phyloP scores from a whole-genome alignment of 768 basidiomycete genomes.

The Leccinum ochraceum region DNA sequence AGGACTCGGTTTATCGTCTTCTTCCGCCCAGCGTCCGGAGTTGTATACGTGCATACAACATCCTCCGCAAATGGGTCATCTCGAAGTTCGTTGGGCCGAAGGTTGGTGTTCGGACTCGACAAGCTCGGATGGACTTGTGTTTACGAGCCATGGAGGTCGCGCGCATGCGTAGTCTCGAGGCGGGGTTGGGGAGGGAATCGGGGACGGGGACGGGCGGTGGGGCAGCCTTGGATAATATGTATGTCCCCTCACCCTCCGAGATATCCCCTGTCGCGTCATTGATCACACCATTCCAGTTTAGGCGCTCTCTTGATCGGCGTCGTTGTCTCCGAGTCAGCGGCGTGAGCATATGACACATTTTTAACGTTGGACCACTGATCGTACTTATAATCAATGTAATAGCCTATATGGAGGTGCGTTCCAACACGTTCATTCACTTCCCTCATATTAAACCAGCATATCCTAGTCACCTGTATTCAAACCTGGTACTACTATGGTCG shows the following conservation, averaged over 20 bases:
- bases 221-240: constrained; percentile 43
- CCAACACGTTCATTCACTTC: not conserved
- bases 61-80: too few relatives aligned
- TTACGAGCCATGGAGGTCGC: too few relatives aligned
- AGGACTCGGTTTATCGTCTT: too few relatives aligned
- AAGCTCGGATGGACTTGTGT: too few relatives aligned
- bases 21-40: too few relatives aligned
- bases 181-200: too few relatives aligned
- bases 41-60: too few relatives aligned
- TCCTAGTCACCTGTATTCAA: constrained; percentile 56
- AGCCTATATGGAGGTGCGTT: constrained; percentile 55
- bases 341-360: constrained; percentile 38
- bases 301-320: constrained; percentile 58
- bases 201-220: too few relatives aligned
- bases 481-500: constrained; percentile 55
- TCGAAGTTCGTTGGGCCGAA: too few relatives aligned
- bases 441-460: constrained; percentile 5
- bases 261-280: not conserved
- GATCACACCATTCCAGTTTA: constrained; percentile 36
- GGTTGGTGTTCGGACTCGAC: too few relatives aligned
- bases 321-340: constrained; percentile 43
- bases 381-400: not conserved
- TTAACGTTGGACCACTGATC: constrained; percentile 4
- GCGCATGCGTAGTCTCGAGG: too few relatives aligned
- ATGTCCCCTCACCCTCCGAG: constrained; percentile 10